A percentile compares a stretch with the other conserved stretches of the same genome.
phyloP scores from a whole-genome alignment of 768 basidiomycete species.

The Suillus tomentosus region DNA sequence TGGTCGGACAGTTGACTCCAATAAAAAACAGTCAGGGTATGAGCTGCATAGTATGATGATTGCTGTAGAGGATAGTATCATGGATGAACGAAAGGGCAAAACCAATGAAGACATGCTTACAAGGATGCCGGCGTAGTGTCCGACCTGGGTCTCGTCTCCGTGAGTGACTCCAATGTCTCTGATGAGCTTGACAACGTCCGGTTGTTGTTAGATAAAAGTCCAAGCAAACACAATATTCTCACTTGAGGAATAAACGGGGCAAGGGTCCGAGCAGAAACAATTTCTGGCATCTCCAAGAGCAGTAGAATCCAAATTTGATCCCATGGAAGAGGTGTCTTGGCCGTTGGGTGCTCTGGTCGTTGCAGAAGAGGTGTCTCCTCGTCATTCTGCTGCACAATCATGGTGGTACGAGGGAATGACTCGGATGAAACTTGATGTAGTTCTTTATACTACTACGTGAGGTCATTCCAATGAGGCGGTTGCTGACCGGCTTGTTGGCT shows the following conservation, averaged over 20 bases:
- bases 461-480: too few species aligned
- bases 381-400: constrained; percentile 31
- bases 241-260: constrained; percentile 71
- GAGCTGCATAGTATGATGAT: constrained; percentile 50
- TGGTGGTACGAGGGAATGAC: not conserved
- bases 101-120: constrained; percentile 30
- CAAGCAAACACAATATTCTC: constrained; percentile 15
- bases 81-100: constrained; percentile 33
- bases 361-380: constrained; percentile 64
- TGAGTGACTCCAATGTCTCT: constrained; percentile 38
- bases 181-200: constrained; percentile 21
- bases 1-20: constrained; percentile 53
- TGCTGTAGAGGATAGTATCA: constrained; percentile 31
- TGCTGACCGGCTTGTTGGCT: too few species aligned
- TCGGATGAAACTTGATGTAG: too few species aligned
- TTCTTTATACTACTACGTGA: too few species aligned
- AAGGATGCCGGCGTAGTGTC: constrained; percentile 50
- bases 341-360: constrained; percentile 19
- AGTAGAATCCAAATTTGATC: constrained; percentile 68
- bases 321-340: constrained; percentile 62
- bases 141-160: constrained; percentile 47
- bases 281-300: constrained; percentile 72
- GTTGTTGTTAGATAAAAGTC: not conserved
- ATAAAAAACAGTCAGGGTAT: constrained; percentile 47
- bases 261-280: constrained; percentile 71